phyloP scores from a whole-genome alignment of 371 early-diverging fungal genomes.

The Apophysomyces variabilis region DNA sequence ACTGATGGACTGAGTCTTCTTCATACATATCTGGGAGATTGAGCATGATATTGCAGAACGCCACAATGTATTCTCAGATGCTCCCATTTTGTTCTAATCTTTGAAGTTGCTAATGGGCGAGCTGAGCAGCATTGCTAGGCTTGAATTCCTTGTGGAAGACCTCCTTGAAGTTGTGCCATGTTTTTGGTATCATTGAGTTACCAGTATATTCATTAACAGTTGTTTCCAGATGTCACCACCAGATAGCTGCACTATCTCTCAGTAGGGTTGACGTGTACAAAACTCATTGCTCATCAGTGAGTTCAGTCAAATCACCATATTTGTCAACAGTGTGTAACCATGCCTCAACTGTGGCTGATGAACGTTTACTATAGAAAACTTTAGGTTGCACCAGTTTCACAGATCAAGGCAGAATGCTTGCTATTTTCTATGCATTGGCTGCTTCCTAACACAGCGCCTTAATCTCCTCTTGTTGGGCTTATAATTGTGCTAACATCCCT shows the following conservation, averaged over 20 bases:
- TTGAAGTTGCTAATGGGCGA: slow-evolving; percentile 1
- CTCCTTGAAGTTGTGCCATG: slow-evolving; percentile 5
- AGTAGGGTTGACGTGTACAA: slow-evolving; percentile 2
- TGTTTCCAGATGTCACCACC: slow-evolving; percentile 14
- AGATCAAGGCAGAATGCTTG: neutral
- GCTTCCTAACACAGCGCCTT: neutral
- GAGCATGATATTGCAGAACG: slow-evolving; percentile 17
- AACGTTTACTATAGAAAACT: slow-evolving; percentile 5
- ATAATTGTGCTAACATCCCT: slow-evolving; percentile 3
- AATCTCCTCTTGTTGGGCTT: slow-evolving; percentile 10
- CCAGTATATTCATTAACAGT: neutral
- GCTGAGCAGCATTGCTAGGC: slow-evolving; percentile 12
- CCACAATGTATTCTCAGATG: slow-evolving; percentile 11
- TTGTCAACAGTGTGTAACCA: slow-evolving; percentile 17
- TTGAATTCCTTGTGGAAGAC: slow-evolving; percentile 10
- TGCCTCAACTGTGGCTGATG: slow-evolving; percentile 11
- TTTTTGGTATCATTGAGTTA: neutral
- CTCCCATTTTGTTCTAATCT: neutral
- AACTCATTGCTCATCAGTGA: slow-evolving; percentile 11
- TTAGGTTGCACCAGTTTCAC: slow-evolving; percentile 5
- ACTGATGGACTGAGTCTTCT: slow-evolving; percentile 15
- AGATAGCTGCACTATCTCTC: slow-evolving; percentile 9
- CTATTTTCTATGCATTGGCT: neutral
- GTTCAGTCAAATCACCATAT: slow-evolving; percentile 7
- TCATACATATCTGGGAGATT: slow-evolving; percentile 20